Evolutionary conservation across 2,329 filamentous ascomycete species (phyloP), one percentile per base, ranked within the genome.

Genomic region (Dactylellina haptotyla): DNA sequence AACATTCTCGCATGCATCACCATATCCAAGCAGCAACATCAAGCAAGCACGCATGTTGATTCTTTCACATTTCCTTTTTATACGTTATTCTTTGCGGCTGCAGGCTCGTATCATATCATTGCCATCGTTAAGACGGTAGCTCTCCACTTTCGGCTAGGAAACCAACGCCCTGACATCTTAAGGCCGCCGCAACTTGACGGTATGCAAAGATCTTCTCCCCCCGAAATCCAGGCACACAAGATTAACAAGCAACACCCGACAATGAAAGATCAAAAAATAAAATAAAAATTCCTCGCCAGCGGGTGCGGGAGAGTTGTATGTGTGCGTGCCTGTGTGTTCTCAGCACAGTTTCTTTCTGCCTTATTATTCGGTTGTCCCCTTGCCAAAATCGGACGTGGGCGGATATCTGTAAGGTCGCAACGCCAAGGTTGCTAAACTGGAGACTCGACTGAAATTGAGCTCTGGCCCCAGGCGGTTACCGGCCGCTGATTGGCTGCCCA

Each of bases 341-440:
- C 43, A 50, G 50, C 28, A 37, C 34, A 63, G 41, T 63, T 23
- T 2, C 5, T 46, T 51, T 32, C 48, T 32, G 41, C 41, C 4
- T 18, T 8, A 46, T 20, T 10, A 20, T 12, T 16, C 48, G 6
- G n/a, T n/a, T 41, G 37, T 12, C 20, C 37, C 23, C 58, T 43
- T 30, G 51, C 45, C 43, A 51, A 63, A n/a, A n/a, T n/a, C n/a
- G n/a, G n/a, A n/a, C n/a, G n/a, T 65, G 51, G 59, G 67, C 53
- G 59, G 59, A 72, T 72, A 65, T 58, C 59, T 37, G 67, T 57
- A 62, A 62, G 56, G 43, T 41, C 54, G 43, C 58, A 56, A 20
- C 51, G 61, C 61, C 69, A 73, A 65, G 69, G 45, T 66, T 73
- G 61, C 61, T 59, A 73, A 66, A 73, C 61, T 59, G 54, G 59